Evolutionary conservation across 768 basidiomycete species (phyloP).

Genomic region (Phaeotremella skinneri): DNA sequence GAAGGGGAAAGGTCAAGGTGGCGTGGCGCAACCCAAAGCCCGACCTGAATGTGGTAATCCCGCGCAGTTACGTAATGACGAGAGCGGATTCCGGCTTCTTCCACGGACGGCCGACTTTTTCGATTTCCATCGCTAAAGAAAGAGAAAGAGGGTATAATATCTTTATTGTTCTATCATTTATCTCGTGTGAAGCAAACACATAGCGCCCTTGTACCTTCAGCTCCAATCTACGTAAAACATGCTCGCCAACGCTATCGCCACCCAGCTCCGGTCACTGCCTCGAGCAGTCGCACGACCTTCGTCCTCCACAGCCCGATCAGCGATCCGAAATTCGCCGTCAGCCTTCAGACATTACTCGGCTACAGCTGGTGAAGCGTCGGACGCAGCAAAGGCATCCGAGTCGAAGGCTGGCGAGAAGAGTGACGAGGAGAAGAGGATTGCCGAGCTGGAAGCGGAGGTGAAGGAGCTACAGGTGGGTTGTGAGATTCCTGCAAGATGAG

Average conservation of each 20-base stretch:
- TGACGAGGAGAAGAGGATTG: slow-evolving; percentile 37
- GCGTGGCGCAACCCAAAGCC: not conserved
- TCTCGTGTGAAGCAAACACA: too few species aligned
- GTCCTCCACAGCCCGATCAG: slow-evolving; percentile 7
- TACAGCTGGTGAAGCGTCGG: slow-evolving; percentile 14
- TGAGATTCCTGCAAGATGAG: not conserved
- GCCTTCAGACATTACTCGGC: slow-evolving; percentile 15
- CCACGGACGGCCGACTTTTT: not conserved
- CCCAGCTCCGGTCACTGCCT: slow-evolving; percentile 21
- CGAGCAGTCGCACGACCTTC: slow-evolving; percentile 17
- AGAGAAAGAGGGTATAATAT: not conserved
- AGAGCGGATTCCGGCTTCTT: not conserved
- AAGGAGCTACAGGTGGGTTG: slow-evolving; percentile 76
- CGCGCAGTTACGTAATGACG: not conserved
- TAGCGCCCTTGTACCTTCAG: too few species aligned
- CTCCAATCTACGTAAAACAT: slow-evolving; percentile 3
- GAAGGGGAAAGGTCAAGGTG: not conserved
- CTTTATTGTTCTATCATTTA: too few species aligned
- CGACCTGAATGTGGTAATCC: not conserved
- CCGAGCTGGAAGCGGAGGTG: slow-evolving; percentile 41
- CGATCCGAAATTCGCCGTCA: not conserved
- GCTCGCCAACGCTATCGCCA: slow-evolving; percentile 15
- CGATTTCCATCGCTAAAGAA: not conserved
- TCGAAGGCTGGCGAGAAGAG: slow-evolving; percentile 21
- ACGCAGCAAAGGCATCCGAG: slow-evolving; percentile 25